Base-by-base conservation (phyloP, 805 yeast genomes). In the Priceomyces melissophilus region DNA sequence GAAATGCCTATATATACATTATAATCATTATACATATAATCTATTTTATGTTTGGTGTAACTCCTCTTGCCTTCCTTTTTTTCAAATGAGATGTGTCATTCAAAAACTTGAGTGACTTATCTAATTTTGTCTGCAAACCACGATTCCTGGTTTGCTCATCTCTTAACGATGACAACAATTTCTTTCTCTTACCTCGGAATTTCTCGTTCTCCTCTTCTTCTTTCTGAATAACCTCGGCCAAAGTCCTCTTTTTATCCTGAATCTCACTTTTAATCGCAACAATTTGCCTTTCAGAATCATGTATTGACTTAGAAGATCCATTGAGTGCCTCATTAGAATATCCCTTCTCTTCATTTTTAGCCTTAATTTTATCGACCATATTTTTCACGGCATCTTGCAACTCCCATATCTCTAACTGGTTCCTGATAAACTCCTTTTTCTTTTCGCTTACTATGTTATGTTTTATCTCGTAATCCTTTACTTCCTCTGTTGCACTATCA, bases 1-100 rank as follows among this genome's bases (percentile, higher is more conserved):
- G 82, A 81, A 44, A 86, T 88, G 79, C 96, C 96, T 16, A 79
- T 93, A 14, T 89, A 80, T 53, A 63, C 65, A 37, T 50, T 81
- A 45, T 76, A 61, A 30, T 20, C 25, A 20, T 20, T 20, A 20
- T 20, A 27, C 15, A 30, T 4, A 30, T 36, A n/a, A 35, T 25
- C 26, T 39, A 45, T 32, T 41, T 38, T 25, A 30, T 38, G 31
- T 52, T 53, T 32, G 70, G 73, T 2, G 73, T 65, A 10, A 55
- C 31, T 1, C 67, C 69, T 39, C 75, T 53, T 2, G 71, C 71
- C 48, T 68, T 69, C 10, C 74, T 42, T 41, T 67, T 69, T 50
- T 66, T 67, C 38, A 69, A 54, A 43, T 69, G 72, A 3, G 72
- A 59, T 1, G 74, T 65, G 25, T 67, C 70, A 38, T 52, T 58